phyloP scores from a whole-genome alignment of 1,284 basidiomycete species.

The Fomitopsis betulina region DNA sequence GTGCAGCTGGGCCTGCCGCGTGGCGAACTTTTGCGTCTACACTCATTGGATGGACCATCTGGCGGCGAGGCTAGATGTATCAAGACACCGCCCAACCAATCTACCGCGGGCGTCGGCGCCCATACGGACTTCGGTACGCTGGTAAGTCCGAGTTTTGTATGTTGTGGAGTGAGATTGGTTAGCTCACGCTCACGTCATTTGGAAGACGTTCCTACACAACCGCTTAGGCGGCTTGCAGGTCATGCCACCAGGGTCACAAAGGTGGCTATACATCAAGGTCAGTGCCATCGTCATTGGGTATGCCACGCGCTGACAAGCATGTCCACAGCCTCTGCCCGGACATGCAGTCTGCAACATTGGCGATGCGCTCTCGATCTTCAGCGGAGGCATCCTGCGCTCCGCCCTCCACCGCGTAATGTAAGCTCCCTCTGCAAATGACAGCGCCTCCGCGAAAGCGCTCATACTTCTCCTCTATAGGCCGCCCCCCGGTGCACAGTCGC shows the following conservation, averaged over 20 bases:
- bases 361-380: slow-evolving; percentile 33
- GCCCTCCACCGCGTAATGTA: slow-evolving; percentile 33
- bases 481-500: slow-evolving; percentile 29
- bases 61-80: slow-evolving; percentile 60
- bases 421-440: slow-evolving; percentile 3
- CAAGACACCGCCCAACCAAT: slow-evolving; percentile 39
- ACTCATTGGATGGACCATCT: slow-evolving; percentile 42
- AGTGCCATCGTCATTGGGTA: neutral
- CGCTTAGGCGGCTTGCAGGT: slow-evolving; percentile 41
- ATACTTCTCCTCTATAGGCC: slow-evolving; percentile 17
- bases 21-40: slow-evolving; percentile 44
- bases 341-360: slow-evolving; percentile 37
- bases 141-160: slow-evolving; percentile 24
- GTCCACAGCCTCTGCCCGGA: slow-evolving; percentile 28
- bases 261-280: slow-evolving; percentile 39
- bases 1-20: slow-evolving; percentile 48
- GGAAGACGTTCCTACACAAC: slow-evolving; percentile 30
- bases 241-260: slow-evolving; percentile 28
- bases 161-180: neutral
- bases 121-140: slow-evolving; percentile 42
- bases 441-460: slow-evolving; percentile 2
- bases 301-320: slow-evolving; percentile 1
- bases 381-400: slow-evolving; percentile 34
- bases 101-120: slow-evolving; percentile 27
- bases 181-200: neutral